Evolutionary conservation across 208 protist genomes (phyloP).

Genomic region (Crithidia mellificae): DNA sequence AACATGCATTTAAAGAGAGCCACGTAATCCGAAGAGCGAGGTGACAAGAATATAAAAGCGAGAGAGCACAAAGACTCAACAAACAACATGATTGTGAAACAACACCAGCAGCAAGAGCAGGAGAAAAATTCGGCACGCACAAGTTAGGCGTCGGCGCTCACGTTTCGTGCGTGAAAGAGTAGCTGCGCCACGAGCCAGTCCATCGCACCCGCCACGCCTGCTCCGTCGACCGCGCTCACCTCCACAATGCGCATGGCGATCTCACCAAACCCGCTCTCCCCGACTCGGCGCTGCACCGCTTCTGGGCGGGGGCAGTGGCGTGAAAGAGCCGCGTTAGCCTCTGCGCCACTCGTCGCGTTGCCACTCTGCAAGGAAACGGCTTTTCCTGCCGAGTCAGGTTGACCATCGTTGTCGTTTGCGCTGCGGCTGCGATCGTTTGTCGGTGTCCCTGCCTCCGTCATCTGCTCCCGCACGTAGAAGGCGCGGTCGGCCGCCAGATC

Average conservation of each 20-base stretch:
- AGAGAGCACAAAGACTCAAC: not conserved
- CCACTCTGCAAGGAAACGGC: too few species aligned
- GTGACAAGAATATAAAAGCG: too few species aligned
- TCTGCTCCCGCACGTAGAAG: constrained; percentile 38
- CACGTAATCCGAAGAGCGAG: not conserved
- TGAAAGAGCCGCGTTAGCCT: not conserved
- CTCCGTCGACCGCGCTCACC: constrained; percentile 57
- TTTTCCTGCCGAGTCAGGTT: not conserved
- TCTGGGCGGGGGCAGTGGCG: constrained; percentile 12
- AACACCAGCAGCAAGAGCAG: not conserved
- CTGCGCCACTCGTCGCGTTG: too few species aligned
- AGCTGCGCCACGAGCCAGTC: constrained; percentile 81
- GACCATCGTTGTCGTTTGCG: not conserved
- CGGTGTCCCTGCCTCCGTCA: not conserved
- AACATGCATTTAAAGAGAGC: too few species aligned
- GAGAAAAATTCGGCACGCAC: too few species aligned
- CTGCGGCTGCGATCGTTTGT: not conserved
- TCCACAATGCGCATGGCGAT: constrained; percentile 47
- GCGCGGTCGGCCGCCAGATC: constrained; percentile 47
- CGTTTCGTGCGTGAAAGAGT: constrained; percentile 32
- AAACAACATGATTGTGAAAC: too few species aligned
- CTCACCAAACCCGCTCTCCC: constrained; percentile 69
- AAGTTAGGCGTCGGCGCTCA: constrained; percentile 23
- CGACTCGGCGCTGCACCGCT: constrained; percentile 18
- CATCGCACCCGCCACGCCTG: constrained; percentile 57